Conservation (phyloP, 164 flowering plant species). For the Euptelea pleiosperma region DNA sequence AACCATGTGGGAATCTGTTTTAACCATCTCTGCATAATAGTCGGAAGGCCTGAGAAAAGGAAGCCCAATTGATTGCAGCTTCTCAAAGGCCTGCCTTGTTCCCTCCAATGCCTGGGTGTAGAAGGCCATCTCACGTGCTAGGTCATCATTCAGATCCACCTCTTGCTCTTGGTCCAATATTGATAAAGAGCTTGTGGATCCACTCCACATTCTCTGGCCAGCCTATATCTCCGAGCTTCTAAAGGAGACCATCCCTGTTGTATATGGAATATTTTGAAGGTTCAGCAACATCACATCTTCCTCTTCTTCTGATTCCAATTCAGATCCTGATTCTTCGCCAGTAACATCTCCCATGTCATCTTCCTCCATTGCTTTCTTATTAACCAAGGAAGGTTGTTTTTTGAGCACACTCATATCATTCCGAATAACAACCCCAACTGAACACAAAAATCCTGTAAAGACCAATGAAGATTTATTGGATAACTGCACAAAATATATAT, state of each 20-base stretch:
- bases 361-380: constrained; percentile 24
- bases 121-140: constrained; percentile 71
- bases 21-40: constrained; percentile 94
- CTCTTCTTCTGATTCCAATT: constrained; percentile 48
- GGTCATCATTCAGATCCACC: constrained; percentile 87
- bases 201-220: constrained; percentile 82
- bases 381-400: constrained; percentile 10
- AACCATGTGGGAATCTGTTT: constrained; percentile 79
- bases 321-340: constrained; percentile 37
- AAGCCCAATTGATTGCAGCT: constrained; percentile 60
- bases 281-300: constrained; percentile 50
- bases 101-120: constrained; percentile 86
- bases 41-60: constrained; percentile 90
- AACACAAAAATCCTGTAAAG: constrained; percentile 1
- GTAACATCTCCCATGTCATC: constrained; percentile 20
- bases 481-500: too few species aligned
- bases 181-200: constrained; percentile 62
- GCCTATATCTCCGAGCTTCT: constrained; percentile 72
- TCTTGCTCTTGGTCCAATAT: constrained; percentile 51
- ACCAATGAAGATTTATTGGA: too few species aligned
- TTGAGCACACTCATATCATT: constrained; percentile 18
- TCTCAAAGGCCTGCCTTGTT: constrained; percentile 59
- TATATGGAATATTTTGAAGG: constrained; percentile 59
- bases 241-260: constrained; percentile 65
- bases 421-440: neutral